phyloP scores from a whole-genome alignment of 495 filamentous ascomycete genomes.

The Aspergillus leporis region DNA sequence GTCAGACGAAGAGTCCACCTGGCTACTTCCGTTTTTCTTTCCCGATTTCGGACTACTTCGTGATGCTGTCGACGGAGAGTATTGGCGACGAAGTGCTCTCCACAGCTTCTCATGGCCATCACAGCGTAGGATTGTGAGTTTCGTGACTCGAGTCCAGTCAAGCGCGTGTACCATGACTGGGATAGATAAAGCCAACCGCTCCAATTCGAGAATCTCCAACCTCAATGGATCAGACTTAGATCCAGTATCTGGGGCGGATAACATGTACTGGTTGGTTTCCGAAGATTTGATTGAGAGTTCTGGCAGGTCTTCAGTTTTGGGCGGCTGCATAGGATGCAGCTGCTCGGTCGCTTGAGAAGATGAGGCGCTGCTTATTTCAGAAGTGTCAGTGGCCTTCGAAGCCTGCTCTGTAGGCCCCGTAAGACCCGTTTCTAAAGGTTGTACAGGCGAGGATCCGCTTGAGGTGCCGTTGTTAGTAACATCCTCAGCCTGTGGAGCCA shows the following conservation, averaged over 20 bases:
- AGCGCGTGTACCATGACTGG: constrained; percentile 67
- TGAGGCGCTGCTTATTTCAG: background rate
- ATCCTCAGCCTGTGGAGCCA: background rate
- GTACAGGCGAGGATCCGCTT: background rate
- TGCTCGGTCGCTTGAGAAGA: background rate
- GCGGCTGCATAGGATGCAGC: background rate
- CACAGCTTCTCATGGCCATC: constrained; percentile 77
- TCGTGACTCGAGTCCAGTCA: constrained; percentile 79
- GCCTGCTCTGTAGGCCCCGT: background rate
- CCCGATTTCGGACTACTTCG: constrained; percentile 22
- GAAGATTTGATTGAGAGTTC: constrained; percentile 5
- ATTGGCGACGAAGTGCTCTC: constrained; percentile 73
- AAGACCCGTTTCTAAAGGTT: background rate
- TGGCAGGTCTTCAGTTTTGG: constrained; percentile 10
- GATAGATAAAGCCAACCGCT: constrained; percentile 75
- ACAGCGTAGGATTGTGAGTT: constrained; percentile 80
- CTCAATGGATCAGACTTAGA: constrained; percentile 45
- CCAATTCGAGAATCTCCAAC: constrained; percentile 77
- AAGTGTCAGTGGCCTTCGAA: background rate
- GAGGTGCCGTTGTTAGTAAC: background rate
- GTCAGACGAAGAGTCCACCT: constrained; percentile 35
- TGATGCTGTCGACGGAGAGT: constrained; percentile 54
- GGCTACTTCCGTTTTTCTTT: constrained; percentile 20
- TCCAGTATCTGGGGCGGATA: constrained; percentile 9
- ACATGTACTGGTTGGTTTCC: background rate